Evolutionary conservation across 2,329 filamentous ascomycete genomes (phyloP).

Genomic region (Amauroascus niger): DNA sequence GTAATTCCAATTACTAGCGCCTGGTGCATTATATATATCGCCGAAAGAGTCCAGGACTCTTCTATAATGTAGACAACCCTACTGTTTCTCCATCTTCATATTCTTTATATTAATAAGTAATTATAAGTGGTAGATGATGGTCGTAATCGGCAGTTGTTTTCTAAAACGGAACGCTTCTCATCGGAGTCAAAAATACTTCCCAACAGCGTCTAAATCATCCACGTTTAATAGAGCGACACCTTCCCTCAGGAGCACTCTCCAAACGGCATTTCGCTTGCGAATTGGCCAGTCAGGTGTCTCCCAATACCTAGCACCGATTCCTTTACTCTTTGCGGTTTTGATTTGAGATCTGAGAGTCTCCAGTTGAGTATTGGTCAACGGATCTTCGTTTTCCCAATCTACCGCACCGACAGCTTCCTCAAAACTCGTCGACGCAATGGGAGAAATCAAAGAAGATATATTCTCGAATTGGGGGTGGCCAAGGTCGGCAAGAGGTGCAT

Average conservation of each 20-base stretch:
- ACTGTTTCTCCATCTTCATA: no score
- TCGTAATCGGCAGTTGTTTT: no score
- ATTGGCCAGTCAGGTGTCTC: slow-evolving; percentile 52
- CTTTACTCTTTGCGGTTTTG: slow-evolving; percentile 44
- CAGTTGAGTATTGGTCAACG: slow-evolving; percentile 35
- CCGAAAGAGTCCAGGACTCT: neutral
- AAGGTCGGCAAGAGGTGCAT: slow-evolving; percentile 45
- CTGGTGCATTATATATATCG: neutral
- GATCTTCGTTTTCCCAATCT: slow-evolving; percentile 29
- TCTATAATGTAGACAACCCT: no score
- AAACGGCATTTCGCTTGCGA: slow-evolving; percentile 49
- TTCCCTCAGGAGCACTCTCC: slow-evolving; percentile 48
- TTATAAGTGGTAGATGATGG: no score
- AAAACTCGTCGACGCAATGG: slow-evolving; percentile 48
- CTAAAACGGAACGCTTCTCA: neutral
- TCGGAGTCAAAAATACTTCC: slow-evolving; percentile 12
- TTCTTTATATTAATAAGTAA: no score
- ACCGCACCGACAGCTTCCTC: slow-evolving; percentile 35
- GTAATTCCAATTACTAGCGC: neutral
- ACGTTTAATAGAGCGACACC: slow-evolving; percentile 55
- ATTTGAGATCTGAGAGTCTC: slow-evolving; percentile 46
- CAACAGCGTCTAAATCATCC: slow-evolving; percentile 49
- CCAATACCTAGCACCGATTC: slow-evolving; percentile 55
- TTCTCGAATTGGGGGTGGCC: slow-evolving; percentile 29
- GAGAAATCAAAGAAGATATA: slow-evolving; percentile 42